Evolutionary conservation across 176 grass and related monocot genomes (phyloP).

Genomic region (Oryza rufipogon): DNA sequence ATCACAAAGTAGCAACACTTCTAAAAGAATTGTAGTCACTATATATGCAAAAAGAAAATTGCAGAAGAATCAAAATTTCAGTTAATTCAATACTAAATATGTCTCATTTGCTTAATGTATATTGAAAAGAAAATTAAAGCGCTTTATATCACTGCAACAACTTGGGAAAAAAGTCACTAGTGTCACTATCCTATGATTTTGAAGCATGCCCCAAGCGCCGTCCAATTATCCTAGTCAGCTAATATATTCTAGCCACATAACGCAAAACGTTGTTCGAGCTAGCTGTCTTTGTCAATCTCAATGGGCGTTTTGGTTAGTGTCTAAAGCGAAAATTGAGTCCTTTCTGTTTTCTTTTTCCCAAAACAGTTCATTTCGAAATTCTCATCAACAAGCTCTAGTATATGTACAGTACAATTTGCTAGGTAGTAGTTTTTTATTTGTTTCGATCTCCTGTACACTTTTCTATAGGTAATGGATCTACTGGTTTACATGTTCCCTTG

Average conservation of each 20-base stretch:
- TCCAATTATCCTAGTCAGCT: neutral
- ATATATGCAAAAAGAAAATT: too few species aligned
- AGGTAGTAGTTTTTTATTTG: too few species aligned
- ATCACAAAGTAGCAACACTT: neutral
- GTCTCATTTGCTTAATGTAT: too few species aligned
- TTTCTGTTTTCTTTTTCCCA: neutral
- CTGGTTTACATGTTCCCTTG: too few species aligned
- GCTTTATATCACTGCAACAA: neutral
- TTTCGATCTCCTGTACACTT: too few species aligned
- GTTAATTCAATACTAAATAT: too few species aligned
- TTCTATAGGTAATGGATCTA: too few species aligned
- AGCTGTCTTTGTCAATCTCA: neutral
- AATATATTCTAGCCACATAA: conserved; percentile 3
- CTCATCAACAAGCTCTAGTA: too few species aligned
- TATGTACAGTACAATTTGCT: too few species aligned
- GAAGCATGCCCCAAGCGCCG: neutral
- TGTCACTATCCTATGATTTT: neutral
- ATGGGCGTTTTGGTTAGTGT: neutral
- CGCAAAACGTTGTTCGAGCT: neutral
- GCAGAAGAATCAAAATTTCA: too few species aligned
- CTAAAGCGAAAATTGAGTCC: neutral
- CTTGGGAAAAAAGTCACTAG: neutral
- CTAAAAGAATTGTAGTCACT: neutral
- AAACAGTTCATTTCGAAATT: too few species aligned
- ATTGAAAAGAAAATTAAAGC: neutral